Conservation (phyloP, 2,329 filamentous ascomycete species). For the Botrytis galanthina region DNA sequence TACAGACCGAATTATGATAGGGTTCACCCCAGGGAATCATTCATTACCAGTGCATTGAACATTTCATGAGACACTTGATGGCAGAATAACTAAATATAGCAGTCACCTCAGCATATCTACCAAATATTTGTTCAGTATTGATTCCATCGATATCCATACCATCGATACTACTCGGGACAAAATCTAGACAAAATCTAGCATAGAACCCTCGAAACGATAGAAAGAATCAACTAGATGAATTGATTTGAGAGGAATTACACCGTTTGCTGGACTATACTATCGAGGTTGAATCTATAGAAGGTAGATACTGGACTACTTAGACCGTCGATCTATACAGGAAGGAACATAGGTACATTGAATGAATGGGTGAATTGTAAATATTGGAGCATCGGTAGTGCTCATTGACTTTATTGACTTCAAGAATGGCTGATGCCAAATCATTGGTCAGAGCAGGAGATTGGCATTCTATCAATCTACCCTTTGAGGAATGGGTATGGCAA, state of each 20-base stretch:
- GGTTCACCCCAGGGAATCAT: no score
- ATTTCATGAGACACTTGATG: no score
- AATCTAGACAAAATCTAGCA: neutral
- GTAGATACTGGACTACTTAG: neutral
- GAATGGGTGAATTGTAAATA: neutral
- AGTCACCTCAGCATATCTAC: no score
- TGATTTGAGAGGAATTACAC: neutral
- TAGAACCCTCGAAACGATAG: neutral
- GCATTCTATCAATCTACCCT: neutral
- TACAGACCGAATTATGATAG: no score
- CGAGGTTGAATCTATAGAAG: neutral
- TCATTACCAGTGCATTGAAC: no score
- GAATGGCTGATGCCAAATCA: neutral
- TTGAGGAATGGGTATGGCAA: no score
- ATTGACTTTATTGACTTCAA: neutral
- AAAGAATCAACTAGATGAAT: neutral
- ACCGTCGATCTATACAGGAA: no score
- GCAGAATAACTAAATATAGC: no score
- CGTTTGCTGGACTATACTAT: neutral
- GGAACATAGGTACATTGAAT: neutral
- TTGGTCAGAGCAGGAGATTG: neutral
- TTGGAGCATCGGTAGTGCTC: neutral
- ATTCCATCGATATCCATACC: neutral
- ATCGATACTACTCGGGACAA: neutral
- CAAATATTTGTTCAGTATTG: neutral